phyloP scores from a whole-genome alignment of 2,329 filamentous ascomycete species.

The Colletotrichum tabaci region DNA sequence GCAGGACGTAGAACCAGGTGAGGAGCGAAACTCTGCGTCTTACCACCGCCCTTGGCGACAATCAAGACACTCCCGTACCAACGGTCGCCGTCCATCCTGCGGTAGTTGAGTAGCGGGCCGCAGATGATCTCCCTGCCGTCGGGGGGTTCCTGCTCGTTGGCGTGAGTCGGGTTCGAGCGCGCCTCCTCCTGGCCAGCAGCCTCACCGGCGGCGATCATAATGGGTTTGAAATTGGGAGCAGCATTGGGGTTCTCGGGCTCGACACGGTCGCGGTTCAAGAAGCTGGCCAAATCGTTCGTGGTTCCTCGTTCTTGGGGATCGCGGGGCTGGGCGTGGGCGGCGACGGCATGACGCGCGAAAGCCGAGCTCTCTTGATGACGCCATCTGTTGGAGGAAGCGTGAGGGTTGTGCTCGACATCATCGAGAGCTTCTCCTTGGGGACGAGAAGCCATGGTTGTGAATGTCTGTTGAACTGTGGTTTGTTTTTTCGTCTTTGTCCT shows the following conservation, averaged over 20 bases:
- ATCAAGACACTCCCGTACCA: constrained; percentile 93
- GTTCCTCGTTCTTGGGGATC: constrained; percentile 58
- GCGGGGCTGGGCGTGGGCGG: constrained; percentile 52
- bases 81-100: constrained; percentile 75
- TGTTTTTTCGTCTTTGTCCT: constrained; percentile 38
- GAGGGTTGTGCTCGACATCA: constrained; percentile 62
- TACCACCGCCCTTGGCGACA: constrained; percentile 80
- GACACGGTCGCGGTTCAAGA: constrained; percentile 69
- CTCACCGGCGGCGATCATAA: constrained; percentile 62
- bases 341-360: constrained; percentile 65
- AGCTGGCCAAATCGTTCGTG: constrained; percentile 68
- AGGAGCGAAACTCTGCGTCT: constrained; percentile 71
- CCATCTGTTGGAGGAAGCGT: constrained; percentile 72
- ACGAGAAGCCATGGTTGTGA: constrained; percentile 43
- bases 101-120: constrained; percentile 84
- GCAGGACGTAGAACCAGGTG: constrained; percentile 68
- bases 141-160: constrained; percentile 44
- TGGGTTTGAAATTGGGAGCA: constrained; percentile 60
- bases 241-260: constrained; percentile 55
- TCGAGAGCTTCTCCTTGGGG: constrained; percentile 47
- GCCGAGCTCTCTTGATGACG: constrained; percentile 75
- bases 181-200: constrained; percentile 49
- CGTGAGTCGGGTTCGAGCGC: constrained; percentile 35
- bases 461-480: constrained; percentile 49
- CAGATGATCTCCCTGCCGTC: constrained; percentile 75